phyloP scores from a whole-genome alignment of 345 rosid species.

The Draba incana region DNA sequence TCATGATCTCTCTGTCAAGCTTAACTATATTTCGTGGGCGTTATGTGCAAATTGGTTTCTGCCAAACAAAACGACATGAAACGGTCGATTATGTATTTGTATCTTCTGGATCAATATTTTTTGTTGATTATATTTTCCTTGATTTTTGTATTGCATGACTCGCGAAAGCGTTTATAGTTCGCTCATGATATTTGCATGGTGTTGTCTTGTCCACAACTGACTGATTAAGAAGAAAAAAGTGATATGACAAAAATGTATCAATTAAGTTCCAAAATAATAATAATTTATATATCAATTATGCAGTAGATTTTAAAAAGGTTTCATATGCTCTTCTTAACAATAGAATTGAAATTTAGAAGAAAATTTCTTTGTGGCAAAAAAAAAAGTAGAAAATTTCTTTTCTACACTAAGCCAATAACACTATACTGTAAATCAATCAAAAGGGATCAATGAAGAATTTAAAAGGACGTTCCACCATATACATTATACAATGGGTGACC shows the following conservation, averaged over 20 bases:
- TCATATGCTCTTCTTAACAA: no score
- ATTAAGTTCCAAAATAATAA: no score
- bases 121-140: neutral
- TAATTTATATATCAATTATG: no score
- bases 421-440: neutral
- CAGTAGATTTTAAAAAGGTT: no score
- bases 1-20: slow-evolving; percentile 7
- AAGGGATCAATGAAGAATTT: neutral
- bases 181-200: slow-evolving; percentile 36
- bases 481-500: neutral
- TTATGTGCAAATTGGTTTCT: neutral
- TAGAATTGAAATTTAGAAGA: neutral
- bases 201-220: slow-evolving; percentile 8
- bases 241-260: neutral
- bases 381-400: neutral
- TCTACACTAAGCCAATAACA: neutral
- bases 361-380: neutral
- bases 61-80: slow-evolving; percentile 9
- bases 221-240: neutral
- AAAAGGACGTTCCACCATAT: neutral
- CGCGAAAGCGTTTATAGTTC: slow-evolving; percentile 3
- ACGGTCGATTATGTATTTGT: slow-evolving; percentile 6
- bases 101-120: neutral
- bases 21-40: slow-evolving; percentile 7
- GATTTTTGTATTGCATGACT: slow-evolving; percentile 27